phyloP scores from a whole-genome alignment of 345 rosid genomes.

The Brassica napus region Da-Ae NC_063449.1:47375501-47376000 shows the following conservation, averaged over 20 bases:
- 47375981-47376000: background rate
- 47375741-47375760: background rate
- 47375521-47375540: slow-evolving; percentile 93
- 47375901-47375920: background rate
- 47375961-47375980: background rate
- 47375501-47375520: slow-evolving; percentile 44
- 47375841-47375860: background rate
- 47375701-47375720: background rate
- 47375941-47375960: background rate
- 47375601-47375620: background rate
- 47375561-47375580: slow-evolving; percentile 42
- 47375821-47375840: background rate
- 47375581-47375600: slow-evolving; percentile 46
- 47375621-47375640: slow-evolving; percentile 2
- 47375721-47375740: background rate
- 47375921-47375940: background rate
- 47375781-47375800: background rate
- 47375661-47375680: background rate
- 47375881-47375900: background rate
- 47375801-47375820: background rate
- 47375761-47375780: background rate
- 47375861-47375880: too few relatives aligned
- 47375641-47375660: slow-evolving; percentile 2
- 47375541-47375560: slow-evolving; percentile 69
- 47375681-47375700: background rate